These are phyloP conservation scores for Durusdinium trenchii DNA, from an alignment of 73 alveolate genomes.

Conservation along the genomic window DNA sequence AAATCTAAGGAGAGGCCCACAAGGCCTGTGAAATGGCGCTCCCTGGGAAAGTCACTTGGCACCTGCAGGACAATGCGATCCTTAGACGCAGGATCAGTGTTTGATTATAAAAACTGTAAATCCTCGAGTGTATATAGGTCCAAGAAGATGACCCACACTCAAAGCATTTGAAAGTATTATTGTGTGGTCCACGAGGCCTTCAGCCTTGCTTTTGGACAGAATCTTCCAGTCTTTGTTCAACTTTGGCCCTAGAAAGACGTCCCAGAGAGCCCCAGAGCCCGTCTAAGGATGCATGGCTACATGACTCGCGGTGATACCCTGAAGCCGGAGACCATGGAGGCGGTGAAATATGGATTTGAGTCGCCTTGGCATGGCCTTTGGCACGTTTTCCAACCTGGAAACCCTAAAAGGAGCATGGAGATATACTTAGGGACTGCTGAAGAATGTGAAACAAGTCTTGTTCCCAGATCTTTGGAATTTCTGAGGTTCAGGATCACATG, in stretches of 20 bases:
- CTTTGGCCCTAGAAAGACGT: too few relatives aligned
- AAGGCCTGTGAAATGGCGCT: slow-evolving; percentile 25
- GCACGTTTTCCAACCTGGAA: too few relatives aligned
- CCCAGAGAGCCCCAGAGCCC: not conserved
- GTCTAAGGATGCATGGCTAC: slow-evolving; percentile 4
- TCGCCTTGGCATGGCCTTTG: not conserved
- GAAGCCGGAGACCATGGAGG: slow-evolving; percentile 31
- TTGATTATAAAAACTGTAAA: not conserved
- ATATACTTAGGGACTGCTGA: too few relatives aligned
- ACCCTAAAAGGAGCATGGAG: too few relatives aligned
- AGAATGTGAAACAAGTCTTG: too few relatives aligned
- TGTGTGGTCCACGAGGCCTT: not conserved
- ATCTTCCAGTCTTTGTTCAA: too few relatives aligned
- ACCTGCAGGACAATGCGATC: not conserved
- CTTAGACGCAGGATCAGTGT: not conserved
- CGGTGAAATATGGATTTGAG: not conserved
- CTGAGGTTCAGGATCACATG: too few relatives aligned
- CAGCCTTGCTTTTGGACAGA: too few relatives aligned
- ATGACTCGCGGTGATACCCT: slow-evolving; percentile 69
- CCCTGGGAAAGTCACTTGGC: slow-evolving; percentile 45
- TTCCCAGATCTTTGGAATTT: too few relatives aligned
- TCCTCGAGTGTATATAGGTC: too few relatives aligned
- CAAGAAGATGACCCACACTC: too few relatives aligned
- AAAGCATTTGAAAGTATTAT: too few relatives aligned
- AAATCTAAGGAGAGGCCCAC: slow-evolving; percentile 62